phyloP scores from a whole-genome alignment of 345 rosid genomes.

The Brassica nigra region DNA sequence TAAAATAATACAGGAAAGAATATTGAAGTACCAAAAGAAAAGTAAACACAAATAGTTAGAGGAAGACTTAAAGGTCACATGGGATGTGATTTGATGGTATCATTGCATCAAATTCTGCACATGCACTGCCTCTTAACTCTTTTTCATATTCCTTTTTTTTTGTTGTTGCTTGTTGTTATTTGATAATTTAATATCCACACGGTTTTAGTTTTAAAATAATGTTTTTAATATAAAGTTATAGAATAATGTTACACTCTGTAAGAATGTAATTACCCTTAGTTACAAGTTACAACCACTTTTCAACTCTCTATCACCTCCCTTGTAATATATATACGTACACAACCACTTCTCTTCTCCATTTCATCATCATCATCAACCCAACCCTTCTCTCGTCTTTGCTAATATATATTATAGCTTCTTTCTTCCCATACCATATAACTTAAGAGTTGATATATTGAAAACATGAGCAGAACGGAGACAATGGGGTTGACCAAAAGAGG shows the following conservation, averaged over 20 bases:
- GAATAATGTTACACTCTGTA: slow-evolving; percentile 4
- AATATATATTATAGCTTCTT: neutral
- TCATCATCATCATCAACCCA: slow-evolving; percentile 13
- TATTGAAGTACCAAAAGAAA: slow-evolving; percentile 35
- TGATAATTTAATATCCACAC: slow-evolving; percentile 24
- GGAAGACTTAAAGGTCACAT: slow-evolving; percentile 35
- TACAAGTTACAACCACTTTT: slow-evolving; percentile 1
- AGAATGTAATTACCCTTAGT: slow-evolving; percentile 21
- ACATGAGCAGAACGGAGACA: slow-evolving; percentile 34
- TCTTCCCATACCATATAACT: slow-evolving; percentile 7
- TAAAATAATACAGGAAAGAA: slow-evolving; percentile 30
- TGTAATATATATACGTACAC: slow-evolving; percentile 19
- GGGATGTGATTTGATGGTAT: slow-evolving; percentile 39
- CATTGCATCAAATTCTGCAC: slow-evolving; percentile 37
- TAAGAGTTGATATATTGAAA: neutral
- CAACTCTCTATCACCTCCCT: slow-evolving; percentile 2
- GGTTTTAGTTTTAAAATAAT: slow-evolving; percentile 28
- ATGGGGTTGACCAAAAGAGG: slow-evolving; percentile 30
- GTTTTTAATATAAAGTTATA: neutral
- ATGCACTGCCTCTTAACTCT: slow-evolving; percentile 36
- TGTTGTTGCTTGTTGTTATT: slow-evolving; percentile 15
- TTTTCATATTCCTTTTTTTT: slow-evolving; percentile 21
- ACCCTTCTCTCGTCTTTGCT: slow-evolving; percentile 2
- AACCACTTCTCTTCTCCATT: slow-evolving; percentile 24
- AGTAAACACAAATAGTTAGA: slow-evolving; percentile 37